These are phyloP conservation scores for Inosperma sp. DNA, from an alignment of 768 basidiomycete species.

Conservation along the genomic window DNA sequence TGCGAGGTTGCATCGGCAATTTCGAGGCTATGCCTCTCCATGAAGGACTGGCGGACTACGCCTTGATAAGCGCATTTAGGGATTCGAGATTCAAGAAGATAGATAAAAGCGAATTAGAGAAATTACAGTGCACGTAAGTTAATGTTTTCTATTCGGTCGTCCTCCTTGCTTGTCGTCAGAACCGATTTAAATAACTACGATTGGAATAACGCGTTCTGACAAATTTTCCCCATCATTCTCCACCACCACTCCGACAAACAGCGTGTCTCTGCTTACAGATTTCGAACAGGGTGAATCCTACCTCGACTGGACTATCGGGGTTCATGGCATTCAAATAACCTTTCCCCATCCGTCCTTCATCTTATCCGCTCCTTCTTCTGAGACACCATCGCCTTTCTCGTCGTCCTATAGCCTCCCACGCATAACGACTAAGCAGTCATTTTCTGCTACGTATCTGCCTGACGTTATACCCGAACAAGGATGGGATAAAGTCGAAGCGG, in stretches of 20 bases:
- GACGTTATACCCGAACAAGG: slow-evolving; percentile 91
- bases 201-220: slow-evolving; percentile 13
- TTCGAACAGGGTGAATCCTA: slow-evolving; percentile 83
- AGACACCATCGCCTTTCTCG: slow-evolving; percentile 66
- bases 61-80: slow-evolving; percentile 84
- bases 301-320: slow-evolving; percentile 90
- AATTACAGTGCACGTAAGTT: slow-evolving; percentile 85
- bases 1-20: slow-evolving; percentile 94
- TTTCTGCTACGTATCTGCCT: slow-evolving; percentile 89
- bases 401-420: slow-evolving; percentile 58
- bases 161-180: background rate
- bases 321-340: slow-evolving; percentile 86
- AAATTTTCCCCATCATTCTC: slow-evolving; percentile 1
- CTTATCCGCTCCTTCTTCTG: slow-evolving; percentile 47
- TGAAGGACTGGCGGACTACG: slow-evolving; percentile 84
- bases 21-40: slow-evolving; percentile 74
- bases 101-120: slow-evolving; percentile 66
- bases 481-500: slow-evolving; percentile 86
- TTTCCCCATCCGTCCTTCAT: slow-evolving; percentile 77
- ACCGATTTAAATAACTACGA: background rate
- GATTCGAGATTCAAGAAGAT: slow-evolving; percentile 86
- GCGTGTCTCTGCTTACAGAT: slow-evolving; percentile 89
- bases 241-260: slow-evolving; percentile 26
- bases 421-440: slow-evolving; percentile 50
- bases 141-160: slow-evolving; percentile 2